A percentile compares a stretch with the other conserved stretches of the same genome.
These are phyloP conservation scores for Mortierella sp. DNA, from an alignment of 371 early-diverging fungal species.

Conservation along the genomic window DNA sequence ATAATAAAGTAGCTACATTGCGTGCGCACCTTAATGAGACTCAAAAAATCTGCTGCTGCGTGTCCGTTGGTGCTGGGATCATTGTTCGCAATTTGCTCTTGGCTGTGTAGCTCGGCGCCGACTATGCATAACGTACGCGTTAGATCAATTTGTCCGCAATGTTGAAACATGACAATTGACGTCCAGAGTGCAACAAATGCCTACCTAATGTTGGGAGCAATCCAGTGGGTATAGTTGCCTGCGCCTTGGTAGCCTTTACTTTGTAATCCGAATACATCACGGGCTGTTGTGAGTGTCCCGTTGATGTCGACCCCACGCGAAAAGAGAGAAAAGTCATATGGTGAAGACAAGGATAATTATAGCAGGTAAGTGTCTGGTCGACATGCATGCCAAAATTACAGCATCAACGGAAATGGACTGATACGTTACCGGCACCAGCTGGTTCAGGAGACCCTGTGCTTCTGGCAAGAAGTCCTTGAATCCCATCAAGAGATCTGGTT, in stretches of 20 bases:
- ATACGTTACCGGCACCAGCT: slow-evolving; percentile 46
- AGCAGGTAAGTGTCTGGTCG: background rate
- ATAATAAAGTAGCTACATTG: background rate
- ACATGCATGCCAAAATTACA: background rate
- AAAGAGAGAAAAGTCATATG: background rate
- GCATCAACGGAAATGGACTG: background rate
- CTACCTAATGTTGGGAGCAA: slow-evolving; percentile 15
- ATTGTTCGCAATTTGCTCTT: background rate
- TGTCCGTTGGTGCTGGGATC: background rate
- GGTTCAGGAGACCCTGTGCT: slow-evolving; percentile 51
- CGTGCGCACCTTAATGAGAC: slow-evolving; percentile 44
- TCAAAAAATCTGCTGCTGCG: slow-evolving; percentile 50
- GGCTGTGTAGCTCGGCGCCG: background rate
- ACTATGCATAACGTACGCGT: background rate
- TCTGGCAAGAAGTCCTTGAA: slow-evolving; percentile 58
- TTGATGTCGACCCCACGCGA: background rate
- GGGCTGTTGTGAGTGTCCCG: slow-evolving; percentile 24
- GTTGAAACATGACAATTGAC: background rate
- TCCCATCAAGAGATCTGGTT: slow-evolving; percentile 52
- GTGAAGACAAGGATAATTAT: background rate
- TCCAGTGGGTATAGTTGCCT: slow-evolving; percentile 16
- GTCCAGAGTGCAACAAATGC: background rate
- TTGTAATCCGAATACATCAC: slow-evolving; percentile 56
- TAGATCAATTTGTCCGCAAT: background rate
- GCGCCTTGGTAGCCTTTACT: slow-evolving; percentile 13